Evolutionary conservation across 192 early-diverging fungal species (phyloP).

Genomic region (Backusella australiensis): DNA sequence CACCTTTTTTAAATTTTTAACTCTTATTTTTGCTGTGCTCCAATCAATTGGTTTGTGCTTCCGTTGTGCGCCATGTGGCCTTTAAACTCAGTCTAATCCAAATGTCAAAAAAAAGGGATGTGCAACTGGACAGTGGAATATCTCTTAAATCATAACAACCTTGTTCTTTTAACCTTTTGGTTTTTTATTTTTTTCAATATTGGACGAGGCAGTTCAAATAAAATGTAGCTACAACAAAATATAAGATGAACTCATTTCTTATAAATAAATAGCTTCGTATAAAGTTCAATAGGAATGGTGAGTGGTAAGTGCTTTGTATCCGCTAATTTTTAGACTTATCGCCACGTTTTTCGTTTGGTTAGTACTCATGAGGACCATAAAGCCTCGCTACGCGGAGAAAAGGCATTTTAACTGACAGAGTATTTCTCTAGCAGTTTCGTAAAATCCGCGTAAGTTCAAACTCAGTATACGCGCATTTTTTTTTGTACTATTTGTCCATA

Average conservation of each 20-base stretch:
- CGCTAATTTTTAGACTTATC: neutral
- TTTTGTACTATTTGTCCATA: too few relatives aligned
- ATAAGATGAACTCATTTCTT: neutral
- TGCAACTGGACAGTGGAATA: neutral
- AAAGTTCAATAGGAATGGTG: neutral
- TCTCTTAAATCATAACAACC: neutral
- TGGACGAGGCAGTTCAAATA: neutral
- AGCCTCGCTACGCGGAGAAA: neutral
- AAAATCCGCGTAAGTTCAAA: too few relatives aligned
- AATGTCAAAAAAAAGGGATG: neutral
- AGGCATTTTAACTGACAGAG: neutral
- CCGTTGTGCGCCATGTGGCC: constrained; percentile 2
- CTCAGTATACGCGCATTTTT: too few relatives aligned
- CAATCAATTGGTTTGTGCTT: neutral
- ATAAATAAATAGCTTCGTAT: neutral
- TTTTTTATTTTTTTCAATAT: neutral
- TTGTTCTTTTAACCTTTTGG: neutral
- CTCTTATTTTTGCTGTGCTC: neutral
- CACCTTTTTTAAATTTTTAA: neutral
- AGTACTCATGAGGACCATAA: neutral
- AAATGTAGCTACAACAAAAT: neutral
- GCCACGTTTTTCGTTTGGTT: constrained; percentile 1
- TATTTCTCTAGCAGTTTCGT: too few relatives aligned
- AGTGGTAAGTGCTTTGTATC: neutral
- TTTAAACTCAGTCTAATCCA: neutral